Conservation (phyloP, 1,284 basidiomycete species). For the Malassezia globosa region DNA sequence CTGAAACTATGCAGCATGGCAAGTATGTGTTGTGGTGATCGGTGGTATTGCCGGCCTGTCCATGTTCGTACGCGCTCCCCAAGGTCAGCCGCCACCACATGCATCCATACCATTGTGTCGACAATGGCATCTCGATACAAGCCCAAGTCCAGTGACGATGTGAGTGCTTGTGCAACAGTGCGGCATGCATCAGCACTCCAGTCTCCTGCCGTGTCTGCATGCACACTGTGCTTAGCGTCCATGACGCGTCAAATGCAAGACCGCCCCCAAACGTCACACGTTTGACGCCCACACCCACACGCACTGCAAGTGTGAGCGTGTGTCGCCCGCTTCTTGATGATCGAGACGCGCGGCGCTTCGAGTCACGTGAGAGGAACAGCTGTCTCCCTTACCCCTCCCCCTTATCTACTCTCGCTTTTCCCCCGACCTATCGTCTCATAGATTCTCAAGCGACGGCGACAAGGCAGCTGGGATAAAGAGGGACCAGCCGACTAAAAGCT, state of each 20-base stretch:
- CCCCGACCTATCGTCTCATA: too few species aligned
- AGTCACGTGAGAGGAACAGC: too few species aligned
- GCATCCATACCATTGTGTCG: conserved; percentile 86
- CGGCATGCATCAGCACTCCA: conserved; percentile 45
- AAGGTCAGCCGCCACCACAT: conserved; percentile 76
- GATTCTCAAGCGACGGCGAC: too few species aligned
- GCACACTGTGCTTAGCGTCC: neutral
- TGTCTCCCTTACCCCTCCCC: too few species aligned
- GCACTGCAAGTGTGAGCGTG: too few species aligned
- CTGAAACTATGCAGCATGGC: conserved; percentile 99
- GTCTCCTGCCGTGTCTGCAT: conserved; percentile 27
- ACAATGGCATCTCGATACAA: conserved; percentile 53
- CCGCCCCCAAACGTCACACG: neutral
- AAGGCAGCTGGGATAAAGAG: too few species aligned
- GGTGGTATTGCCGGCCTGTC: conserved; percentile 86
- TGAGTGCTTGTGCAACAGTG: conserved; percentile 41
- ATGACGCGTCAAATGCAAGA: conserved; percentile 1
- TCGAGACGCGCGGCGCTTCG: too few species aligned
- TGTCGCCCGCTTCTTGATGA: too few species aligned
- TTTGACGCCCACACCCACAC: neutral
- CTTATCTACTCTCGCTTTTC: too few species aligned
- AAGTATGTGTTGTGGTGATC: conserved; percentile 95
- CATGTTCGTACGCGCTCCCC: conserved; percentile 78
- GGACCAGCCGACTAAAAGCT: too few species aligned
- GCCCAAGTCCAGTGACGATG: conserved; percentile 39